Evolutionary conservation across 345 rosid species (phyloP), one percentile per base, ranked within the genome.

Genomic region (Eucalyptus paniculata): DNA sequence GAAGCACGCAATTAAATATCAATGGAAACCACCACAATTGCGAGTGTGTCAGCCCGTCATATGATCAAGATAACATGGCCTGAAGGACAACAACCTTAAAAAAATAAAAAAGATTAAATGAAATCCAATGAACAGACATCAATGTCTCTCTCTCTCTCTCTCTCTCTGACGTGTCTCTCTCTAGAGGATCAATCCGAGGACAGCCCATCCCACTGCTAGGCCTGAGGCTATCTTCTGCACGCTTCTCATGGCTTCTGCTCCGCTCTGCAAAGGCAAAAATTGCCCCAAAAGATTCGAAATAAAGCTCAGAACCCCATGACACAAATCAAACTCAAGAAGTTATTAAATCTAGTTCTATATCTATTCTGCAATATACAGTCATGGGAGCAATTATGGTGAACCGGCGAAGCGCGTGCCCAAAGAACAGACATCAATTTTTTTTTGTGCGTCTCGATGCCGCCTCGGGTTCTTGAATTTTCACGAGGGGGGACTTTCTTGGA

Each of bases 191-290:
- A 94, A 60, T 53, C 93, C 93, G 3, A 94, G 26, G 90, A 92
- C 89, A 21, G 92, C 94, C 94, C 93, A 94, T 90, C 95, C 97
- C 91, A 93, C 72, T 26, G 94, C 95, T 92, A 91, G 88, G 49
- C 93, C 94, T 86, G 93, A 92, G 50, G 92, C 93, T 12, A 77
- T 21, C 89, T 90, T 94, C 90, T 90, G 88, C 91, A 91, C n/a
- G 37, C 87, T 85, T 47, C 90, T 91, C 49, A 89, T 91, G 87
- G 88, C 88, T 37, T 89, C 95, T 86, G 95, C 95, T 91, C 96
- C 95, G 32, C 94, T 95, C 98, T 96, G 98, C 94, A 90, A 89
- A 8, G 21, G 47, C 23, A 67, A 56, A 72, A 11, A 37, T 77
- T 12, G 30, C 9, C 42, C 47, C 47, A 40, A 77, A 77, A 40